These are phyloP conservation scores for Xylaria sp. DNA, from an alignment of 2,329 filamentous ascomycete genomes.

Conservation along the genomic window DNA sequence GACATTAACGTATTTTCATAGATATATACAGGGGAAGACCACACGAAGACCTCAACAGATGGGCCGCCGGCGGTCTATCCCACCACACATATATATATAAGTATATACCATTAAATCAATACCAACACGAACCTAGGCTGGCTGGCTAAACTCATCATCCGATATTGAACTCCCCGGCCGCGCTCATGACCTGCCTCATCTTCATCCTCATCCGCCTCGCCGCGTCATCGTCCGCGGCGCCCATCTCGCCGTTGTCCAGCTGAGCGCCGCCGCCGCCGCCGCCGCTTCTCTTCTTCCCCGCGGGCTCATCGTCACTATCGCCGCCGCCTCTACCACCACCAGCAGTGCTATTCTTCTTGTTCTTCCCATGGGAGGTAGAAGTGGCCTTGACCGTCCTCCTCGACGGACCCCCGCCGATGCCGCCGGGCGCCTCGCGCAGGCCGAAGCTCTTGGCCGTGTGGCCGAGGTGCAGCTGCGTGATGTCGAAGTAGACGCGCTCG, in stretches of 20 bases:
- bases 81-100: too few relatives aligned
- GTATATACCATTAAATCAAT: too few relatives aligned
- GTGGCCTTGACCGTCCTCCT: conserved; percentile 44
- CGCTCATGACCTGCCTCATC: conserved; percentile 58
- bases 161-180: conserved; percentile 69
- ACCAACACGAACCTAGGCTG: neutral
- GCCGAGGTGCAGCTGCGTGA: conserved; percentile 86
- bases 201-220: conserved; percentile 68
- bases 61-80: too few relatives aligned
- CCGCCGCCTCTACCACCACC: conserved; percentile 24
- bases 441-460: conserved; percentile 94
- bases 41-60: too few relatives aligned
- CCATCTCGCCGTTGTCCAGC: conserved; percentile 41
- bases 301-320: conserved; percentile 27
- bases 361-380: conserved; percentile 39
- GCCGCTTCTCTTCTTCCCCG: conserved; percentile 9
- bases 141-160: too few relatives aligned
- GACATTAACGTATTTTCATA: too few relatives aligned
- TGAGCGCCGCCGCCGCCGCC: conserved; percentile 18
- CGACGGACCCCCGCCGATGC: conserved; percentile 67
- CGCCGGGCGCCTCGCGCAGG: conserved; percentile 82
- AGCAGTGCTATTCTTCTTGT: conserved; percentile 35
- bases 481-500: conserved; percentile 87
- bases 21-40: too few relatives aligned
- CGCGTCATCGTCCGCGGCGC: conserved; percentile 57